A percentile compares a stretch with the other conserved stretches of the same genome.
These are phyloP conservation scores for Lactifluus piperatus DNA, from an alignment of 768 basidiomycete genomes.

Conservation along the genomic window DNA sequence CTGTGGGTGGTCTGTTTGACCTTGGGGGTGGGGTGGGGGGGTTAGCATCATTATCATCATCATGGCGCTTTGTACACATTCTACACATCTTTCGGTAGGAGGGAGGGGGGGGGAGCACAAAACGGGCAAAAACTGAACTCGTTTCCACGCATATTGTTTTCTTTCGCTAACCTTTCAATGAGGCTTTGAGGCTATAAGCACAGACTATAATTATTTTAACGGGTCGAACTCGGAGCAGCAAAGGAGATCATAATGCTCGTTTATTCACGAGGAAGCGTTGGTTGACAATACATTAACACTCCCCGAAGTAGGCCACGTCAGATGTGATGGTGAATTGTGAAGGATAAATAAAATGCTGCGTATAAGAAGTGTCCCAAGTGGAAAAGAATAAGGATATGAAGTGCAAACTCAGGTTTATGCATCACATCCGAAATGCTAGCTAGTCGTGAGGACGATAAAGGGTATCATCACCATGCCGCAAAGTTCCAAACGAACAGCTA, in stretches of 20 bases:
- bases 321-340: background rate
- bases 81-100: too few relatives aligned
- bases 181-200: background rate
- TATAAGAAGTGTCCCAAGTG: background rate
- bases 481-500: background rate
- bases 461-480: conserved; percentile 8
- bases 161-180: background rate
- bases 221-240: background rate
- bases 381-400: conserved; percentile 11
- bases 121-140: background rate
- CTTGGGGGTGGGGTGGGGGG: too few relatives aligned
- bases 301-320: background rate
- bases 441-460: background rate
- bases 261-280: conserved; percentile 2
- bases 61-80: background rate
- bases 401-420: background rate
- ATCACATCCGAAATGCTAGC: background rate
- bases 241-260: background rate
- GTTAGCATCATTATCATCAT: conserved; percentile 3
- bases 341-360: background rate
- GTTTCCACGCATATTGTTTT: background rate
- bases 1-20: background rate
- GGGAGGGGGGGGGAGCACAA: background rate
- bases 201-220: background rate
- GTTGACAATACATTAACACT: conserved; percentile 1